phyloP scores from a whole-genome alignment of 2,329 filamentous ascomycete species.

The Aspergillus arachidicola region DNA sequence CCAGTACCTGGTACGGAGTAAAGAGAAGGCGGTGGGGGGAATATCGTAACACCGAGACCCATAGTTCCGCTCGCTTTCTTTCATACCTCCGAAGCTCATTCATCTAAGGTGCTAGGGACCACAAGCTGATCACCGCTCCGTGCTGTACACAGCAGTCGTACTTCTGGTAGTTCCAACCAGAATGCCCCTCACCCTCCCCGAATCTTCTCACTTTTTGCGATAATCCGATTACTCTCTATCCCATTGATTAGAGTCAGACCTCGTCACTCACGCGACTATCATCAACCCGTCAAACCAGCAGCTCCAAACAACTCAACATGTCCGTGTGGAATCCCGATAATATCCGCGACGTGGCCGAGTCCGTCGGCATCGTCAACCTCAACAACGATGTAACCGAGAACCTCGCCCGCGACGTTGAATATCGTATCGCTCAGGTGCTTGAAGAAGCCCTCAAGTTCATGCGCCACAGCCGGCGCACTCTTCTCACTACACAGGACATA shows the following conservation, averaged over 20 bases:
- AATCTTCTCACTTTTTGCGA: not conserved
- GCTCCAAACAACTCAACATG: constrained; percentile 38
- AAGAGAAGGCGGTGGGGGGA: not conserved
- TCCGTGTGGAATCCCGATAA: constrained; percentile 95
- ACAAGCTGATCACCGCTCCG: not conserved
- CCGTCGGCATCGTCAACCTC: constrained; percentile 80
- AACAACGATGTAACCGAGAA: constrained; percentile 85
- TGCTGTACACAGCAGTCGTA: not conserved
- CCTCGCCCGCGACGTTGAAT: constrained; percentile 92
- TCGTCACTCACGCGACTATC: not conserved
- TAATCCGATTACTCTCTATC: not conserved
- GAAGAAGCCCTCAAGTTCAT: constrained; percentile 95
- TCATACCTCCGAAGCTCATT: not conserved
- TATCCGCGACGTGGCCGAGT: constrained; percentile 93
- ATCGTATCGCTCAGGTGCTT: constrained; percentile 88
- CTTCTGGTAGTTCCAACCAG: not conserved
- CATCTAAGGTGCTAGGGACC: not conserved
- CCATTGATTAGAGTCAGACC: not conserved
- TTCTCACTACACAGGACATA: constrained; percentile 85
- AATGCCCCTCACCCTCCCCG: not conserved
- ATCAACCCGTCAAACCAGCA: not conserved
- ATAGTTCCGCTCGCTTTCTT: not conserved
- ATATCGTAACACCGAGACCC: constrained; percentile 1
- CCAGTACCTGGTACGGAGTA: too few relatives aligned
- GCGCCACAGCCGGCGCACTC: constrained; percentile 84